phyloP scores from a whole-genome alignment of 75 land plant species.

The Sequoiadendron giganteum region DNA sequence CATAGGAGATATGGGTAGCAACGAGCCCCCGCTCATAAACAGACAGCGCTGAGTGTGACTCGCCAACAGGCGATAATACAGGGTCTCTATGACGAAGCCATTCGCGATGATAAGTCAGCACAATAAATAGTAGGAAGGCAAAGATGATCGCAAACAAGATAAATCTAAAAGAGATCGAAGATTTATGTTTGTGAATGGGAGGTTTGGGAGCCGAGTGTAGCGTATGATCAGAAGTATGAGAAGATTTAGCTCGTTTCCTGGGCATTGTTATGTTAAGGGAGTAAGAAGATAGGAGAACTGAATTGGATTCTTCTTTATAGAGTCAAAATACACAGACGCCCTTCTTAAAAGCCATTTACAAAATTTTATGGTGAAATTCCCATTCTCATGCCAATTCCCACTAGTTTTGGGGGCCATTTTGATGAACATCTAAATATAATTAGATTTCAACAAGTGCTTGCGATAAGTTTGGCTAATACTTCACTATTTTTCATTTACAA shows the following conservation, averaged over 20 bases:
- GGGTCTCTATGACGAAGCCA: not conserved
- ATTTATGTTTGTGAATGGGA: constrained; percentile 1
- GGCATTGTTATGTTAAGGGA: not conserved
- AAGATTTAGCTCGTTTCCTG: not conserved
- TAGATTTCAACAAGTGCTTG: too few relatives aligned
- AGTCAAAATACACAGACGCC: too few relatives aligned
- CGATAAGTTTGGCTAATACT: too few relatives aligned
- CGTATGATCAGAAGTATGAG: not conserved
- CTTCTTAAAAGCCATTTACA: too few relatives aligned
- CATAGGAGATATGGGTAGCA: constrained; percentile 30
- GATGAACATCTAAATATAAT: too few relatives aligned
- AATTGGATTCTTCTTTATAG: not conserved
- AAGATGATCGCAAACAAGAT: not conserved
- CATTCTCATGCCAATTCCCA: too few relatives aligned
- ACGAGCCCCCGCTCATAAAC: constrained; percentile 61
- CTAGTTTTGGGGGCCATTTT: too few relatives aligned
- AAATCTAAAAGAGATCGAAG: not conserved
- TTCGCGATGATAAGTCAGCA: not conserved
- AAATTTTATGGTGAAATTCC: too few relatives aligned
- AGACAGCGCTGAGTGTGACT: constrained; percentile 16
- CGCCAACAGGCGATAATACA: not conserved
- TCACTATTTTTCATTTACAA: too few relatives aligned
- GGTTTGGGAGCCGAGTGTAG: not conserved
- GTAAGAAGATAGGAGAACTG: not conserved
- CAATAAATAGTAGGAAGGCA: not conserved